phyloP scores from a whole-genome alignment of 129 eudicot genomes.

The Helianthus tuberosus region DNA sequence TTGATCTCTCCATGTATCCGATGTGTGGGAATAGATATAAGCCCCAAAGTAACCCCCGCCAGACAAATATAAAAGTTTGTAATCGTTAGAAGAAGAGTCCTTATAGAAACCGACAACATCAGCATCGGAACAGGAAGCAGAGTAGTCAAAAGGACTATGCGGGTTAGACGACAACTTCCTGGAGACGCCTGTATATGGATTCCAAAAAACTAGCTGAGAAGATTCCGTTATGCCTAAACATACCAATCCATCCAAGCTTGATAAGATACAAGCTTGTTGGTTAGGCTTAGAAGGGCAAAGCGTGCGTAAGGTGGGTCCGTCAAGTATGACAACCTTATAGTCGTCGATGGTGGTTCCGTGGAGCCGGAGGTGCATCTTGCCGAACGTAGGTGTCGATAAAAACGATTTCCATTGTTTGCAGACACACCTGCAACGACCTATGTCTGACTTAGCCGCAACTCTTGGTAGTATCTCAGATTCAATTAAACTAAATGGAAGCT shows the following conservation, averaged over 20 bases:
- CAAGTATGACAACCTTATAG: background rate
- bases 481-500: no score
- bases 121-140: no score
- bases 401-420: background rate
- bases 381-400: no score
- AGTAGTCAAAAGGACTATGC: background rate
- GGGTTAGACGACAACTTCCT: background rate
- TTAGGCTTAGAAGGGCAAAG: background rate
- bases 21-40: no score
- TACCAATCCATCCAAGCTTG: background rate
- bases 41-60: background rate
- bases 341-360: background rate
- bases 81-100: background rate
- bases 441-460: background rate
- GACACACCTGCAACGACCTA: background rate
- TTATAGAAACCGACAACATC: background rate
- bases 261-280: background rate
- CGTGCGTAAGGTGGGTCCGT: background rate
- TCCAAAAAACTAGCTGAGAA: background rate
- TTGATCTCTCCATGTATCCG: background rate
- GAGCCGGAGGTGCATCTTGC: no score
- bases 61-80: background rate
- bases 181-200: background rate
- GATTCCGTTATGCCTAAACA: background rate
- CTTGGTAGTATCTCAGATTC: background rate